Evolutionary conservation across 169 alveolate species (phyloP).

Genomic region (Eimeria acervulina): DNA sequence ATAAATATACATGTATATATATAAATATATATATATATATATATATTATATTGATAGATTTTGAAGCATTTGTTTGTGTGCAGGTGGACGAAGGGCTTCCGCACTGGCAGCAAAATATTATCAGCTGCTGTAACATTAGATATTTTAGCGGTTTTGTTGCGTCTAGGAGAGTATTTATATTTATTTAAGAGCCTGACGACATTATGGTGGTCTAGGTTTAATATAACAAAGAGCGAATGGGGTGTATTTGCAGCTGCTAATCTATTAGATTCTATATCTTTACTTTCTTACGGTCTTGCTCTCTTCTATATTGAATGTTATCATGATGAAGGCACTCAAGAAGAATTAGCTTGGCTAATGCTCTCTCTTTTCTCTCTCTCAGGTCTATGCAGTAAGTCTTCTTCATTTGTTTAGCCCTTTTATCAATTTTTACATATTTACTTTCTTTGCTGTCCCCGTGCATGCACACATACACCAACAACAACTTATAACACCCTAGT

Average conservation of each 20-base stretch:
- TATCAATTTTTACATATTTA: not conserved
- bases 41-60: not conserved
- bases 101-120: slow-evolving; percentile 93
- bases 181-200: slow-evolving; percentile 91
- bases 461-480: no score
- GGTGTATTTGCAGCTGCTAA: slow-evolving; percentile 91
- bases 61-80: not conserved
- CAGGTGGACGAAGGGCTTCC: slow-evolving; percentile 92
- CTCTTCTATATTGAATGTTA: slow-evolving; percentile 93
- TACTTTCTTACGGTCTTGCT: slow-evolving; percentile 92
- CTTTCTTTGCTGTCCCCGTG: no score
- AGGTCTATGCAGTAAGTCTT: slow-evolving; percentile 88
- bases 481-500: no score
- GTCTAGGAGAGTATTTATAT: slow-evolving; percentile 92
- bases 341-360: slow-evolving; percentile 93
- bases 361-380: slow-evolving; percentile 90
- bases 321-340: slow-evolving; percentile 94
- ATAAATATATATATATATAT: not conserved
- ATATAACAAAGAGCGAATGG: slow-evolving; percentile 94
- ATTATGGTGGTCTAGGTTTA: slow-evolving; percentile 94
- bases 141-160: slow-evolving; percentile 89
- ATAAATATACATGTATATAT: not conserved
- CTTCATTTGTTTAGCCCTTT: not conserved
- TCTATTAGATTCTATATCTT: slow-evolving; percentile 90
- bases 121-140: slow-evolving; percentile 93